phyloP scores from a whole-genome alignment of 225 moss, liverwort and hornwort species.

The Thuidium tamariscinum region DNA sequence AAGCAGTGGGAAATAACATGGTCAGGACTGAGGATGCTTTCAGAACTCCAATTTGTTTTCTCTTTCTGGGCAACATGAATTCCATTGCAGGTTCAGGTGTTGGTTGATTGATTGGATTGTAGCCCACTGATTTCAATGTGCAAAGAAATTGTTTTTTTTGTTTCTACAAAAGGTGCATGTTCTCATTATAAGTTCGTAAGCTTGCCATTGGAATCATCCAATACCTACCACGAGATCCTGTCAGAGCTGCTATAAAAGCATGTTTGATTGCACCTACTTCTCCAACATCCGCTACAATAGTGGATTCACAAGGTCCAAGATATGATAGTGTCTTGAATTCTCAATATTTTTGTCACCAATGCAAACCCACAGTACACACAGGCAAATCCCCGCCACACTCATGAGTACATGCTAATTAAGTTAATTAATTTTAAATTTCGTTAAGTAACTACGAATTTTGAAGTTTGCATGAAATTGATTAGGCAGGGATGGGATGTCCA shows the following conservation, averaged over 20 bases:
- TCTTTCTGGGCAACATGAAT: neutral
- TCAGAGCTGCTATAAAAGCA: neutral
- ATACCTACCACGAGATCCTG: neutral
- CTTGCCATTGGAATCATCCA: neutral
- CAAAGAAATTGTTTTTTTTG: neutral
- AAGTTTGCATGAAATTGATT: neutral
- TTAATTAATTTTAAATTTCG: no score
- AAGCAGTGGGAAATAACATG: no score
- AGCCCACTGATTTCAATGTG: neutral
- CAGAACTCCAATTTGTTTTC: no score
- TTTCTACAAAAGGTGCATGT: no score
- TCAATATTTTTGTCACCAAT: neutral
- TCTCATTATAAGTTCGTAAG: neutral
- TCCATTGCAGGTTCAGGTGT: no score
- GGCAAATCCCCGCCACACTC: neutral
- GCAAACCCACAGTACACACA: neutral
- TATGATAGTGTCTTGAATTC: neutral
- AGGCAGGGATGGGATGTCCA: neutral
- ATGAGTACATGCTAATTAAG: neutral
- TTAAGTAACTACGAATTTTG: neutral
- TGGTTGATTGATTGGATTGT: neutral
- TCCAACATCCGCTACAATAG: neutral
- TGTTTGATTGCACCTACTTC: conserved; percentile 1
- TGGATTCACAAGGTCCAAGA: neutral
- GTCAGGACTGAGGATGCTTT: no score